Percentiles rank a stretch among this genome's conserved stretches.
Conservation (phyloP, 2,329 filamentous ascomycete species). For the Alternaria gaisen region DNA sequence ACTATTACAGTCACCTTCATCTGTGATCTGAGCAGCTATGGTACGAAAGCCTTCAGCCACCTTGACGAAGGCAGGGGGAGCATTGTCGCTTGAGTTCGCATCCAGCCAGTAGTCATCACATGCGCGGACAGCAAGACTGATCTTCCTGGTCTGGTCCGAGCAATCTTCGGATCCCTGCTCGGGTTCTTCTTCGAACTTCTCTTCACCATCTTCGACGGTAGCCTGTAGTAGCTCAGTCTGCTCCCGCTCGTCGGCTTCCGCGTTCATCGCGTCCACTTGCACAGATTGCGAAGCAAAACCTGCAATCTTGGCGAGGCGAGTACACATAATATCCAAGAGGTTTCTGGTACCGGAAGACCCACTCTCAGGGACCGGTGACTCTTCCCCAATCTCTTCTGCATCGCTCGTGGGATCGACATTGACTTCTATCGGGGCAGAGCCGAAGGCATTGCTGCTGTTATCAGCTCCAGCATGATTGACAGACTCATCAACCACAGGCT, state of each 20-base stretch:
- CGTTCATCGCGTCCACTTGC: not conserved
- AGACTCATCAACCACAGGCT: not conserved
- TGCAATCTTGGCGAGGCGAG: not conserved
- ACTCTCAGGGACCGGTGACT: not conserved
- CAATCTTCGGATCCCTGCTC: not conserved
- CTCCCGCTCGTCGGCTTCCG: not conserved
- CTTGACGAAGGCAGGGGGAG: not conserved
- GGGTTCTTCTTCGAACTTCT: not conserved
- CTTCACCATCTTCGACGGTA: not conserved
- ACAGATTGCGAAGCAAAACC: not conserved
- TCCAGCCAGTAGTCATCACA: not conserved
- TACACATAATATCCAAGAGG: not conserved
- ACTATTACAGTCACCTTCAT: not conserved
- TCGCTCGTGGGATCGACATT: not conserved
- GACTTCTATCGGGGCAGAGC: not conserved
- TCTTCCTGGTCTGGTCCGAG: not conserved
- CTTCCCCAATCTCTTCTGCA: not conserved
- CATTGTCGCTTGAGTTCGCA: not conserved
- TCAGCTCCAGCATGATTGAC: not conserved
- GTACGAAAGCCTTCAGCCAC: not conserved
- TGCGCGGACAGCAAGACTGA: not conserved
- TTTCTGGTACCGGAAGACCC: not conserved
- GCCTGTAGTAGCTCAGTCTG: not conserved
- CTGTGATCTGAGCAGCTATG: not conserved
- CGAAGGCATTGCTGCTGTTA: not conserved